A percentile compares a stretch with the other conserved stretches of the same genome.
Conservation (phyloP, 768 basidiomycete genomes). For the Termitomyces heimii region DNA sequence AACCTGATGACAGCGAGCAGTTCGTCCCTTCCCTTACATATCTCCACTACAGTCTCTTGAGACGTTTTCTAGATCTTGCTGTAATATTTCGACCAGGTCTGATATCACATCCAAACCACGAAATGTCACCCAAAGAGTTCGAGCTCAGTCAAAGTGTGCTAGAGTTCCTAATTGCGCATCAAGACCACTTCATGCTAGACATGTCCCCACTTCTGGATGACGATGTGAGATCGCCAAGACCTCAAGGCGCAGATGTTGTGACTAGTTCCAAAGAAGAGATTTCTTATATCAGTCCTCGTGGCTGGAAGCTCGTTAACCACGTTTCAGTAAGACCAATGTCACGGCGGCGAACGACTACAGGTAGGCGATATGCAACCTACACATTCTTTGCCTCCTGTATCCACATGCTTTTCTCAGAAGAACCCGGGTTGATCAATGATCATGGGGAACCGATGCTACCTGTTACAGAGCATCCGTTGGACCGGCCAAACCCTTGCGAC, state of each 20-base stretch:
- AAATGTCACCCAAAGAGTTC: conserved; percentile 83
- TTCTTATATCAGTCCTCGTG: conserved; percentile 29
- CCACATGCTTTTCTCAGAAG: conserved; percentile 5
- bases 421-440: conserved; percentile 23
- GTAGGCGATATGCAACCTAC: conserved; percentile 17
- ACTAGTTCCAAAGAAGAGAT: conserved; percentile 46
- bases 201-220: conserved; percentile 60
- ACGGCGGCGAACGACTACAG: conserved; percentile 53
- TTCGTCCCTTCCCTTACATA: conserved; percentile 34
- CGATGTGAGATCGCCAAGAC: conserved; percentile 8
- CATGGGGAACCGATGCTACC: conserved; percentile 47
- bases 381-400: neutral
- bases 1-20: conserved; percentile 96
- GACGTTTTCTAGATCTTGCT: conserved; percentile 65
- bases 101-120: conserved; percentile 83
- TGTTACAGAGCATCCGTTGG: conserved; percentile 35
- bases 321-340: conserved; percentile 30
- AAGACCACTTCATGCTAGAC: conserved; percentile 92
- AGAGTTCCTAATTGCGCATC: conserved; percentile 94
- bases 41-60: neutral
- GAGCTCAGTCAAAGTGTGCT: conserved; percentile 84
- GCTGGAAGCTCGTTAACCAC: conserved; percentile 49
- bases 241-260: conserved; percentile 37
- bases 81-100: conserved; percentile 96
- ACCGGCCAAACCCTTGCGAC: conserved; percentile 15